These are phyloP conservation scores for Entamoeba histolytica DNA, from an alignment of 208 protist genomes.

Conservation along the genomic window DNA sequence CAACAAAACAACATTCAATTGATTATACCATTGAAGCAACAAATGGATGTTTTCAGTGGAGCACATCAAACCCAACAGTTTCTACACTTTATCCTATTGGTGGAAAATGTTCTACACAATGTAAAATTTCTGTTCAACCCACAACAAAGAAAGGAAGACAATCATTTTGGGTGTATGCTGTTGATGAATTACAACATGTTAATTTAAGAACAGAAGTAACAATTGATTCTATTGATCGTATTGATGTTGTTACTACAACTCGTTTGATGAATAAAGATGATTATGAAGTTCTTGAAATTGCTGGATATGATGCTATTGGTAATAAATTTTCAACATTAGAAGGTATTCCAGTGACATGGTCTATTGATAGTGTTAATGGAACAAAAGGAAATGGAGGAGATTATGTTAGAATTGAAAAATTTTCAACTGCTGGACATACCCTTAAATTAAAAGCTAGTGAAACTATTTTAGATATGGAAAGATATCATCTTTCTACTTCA, in stretches of 20 bases:
- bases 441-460: neutral
- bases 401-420: neutral
- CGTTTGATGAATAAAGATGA: neutral
- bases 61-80: neutral
- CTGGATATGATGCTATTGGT: neutral
- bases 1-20: neutral
- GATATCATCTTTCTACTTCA: neutral
- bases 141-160: neutral
- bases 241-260: neutral
- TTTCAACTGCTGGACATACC: neutral
- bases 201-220: neutral
- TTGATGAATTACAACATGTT: neutral
- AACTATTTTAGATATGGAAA: neutral
- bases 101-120: neutral
- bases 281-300: neutral
- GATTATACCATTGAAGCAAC: neutral
- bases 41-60: neutral
- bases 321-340: neutral
- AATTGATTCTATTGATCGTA: neutral
- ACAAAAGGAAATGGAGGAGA: neutral
- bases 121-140: neutral
- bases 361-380: neutral
- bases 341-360: neutral
- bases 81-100: neutral
- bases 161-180: neutral